Evolutionary conservation across 2,329 filamentous ascomycete species (phyloP).

Genomic region (Fonsecaea pedrosoi): DNA sequence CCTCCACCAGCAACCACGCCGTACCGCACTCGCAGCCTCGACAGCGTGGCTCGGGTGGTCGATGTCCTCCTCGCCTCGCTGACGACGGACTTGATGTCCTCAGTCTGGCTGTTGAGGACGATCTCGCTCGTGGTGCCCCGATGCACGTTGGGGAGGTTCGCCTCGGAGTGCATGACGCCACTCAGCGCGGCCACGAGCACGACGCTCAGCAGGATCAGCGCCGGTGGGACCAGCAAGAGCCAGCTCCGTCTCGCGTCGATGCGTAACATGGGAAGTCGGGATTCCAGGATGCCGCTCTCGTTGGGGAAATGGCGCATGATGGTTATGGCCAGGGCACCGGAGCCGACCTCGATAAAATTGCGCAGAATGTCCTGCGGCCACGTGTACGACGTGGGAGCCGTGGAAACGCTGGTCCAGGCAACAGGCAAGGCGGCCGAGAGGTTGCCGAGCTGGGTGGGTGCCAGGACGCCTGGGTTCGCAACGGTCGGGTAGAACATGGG

Average conservation of each 20-base stretch:
- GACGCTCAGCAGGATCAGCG: background rate
- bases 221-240: background rate
- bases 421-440: background rate
- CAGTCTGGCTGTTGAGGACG: constrained; percentile 8
- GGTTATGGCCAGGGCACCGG: constrained; percentile 3
- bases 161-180: background rate
- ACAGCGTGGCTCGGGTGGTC: background rate
- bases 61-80: background rate
- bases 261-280: background rate
- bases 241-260: background rate
- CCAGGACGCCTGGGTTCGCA: constrained; percentile 1
- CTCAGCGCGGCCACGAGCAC: background rate
- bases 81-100: constrained; percentile 2
- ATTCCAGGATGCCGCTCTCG: constrained; percentile 4
- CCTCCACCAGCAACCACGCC: background rate
- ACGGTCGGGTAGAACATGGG: constrained; percentile 9
- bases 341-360: constrained; percentile 9
- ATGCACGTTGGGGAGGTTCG: background rate
- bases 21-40: background rate
- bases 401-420: constrained; percentile 4
- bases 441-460: background rate
- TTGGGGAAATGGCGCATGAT: constrained; percentile 12
- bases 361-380: constrained; percentile 5
- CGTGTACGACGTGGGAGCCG: background rate
- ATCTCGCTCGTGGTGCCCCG: constrained; percentile 1